Percentiles rank a stretch among this genome's conserved stretches.
These are phyloP conservation scores for Fusarium kyushuense DNA, from an alignment of 2,329 filamentous ascomycete species.

Conservation along the genomic window DNA sequence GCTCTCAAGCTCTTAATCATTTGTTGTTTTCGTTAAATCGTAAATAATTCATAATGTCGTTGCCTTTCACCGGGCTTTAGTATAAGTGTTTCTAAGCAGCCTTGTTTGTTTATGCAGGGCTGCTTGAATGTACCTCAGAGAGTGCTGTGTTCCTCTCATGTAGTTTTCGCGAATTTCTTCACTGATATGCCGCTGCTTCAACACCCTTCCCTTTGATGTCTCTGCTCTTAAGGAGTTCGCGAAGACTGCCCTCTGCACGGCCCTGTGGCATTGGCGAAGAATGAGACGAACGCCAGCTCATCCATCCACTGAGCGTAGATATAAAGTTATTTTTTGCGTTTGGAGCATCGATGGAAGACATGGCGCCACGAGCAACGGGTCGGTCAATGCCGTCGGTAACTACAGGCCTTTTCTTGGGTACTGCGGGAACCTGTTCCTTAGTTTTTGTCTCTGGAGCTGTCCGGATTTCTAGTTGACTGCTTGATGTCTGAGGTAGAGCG, in stretches of 20 bases:
- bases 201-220: conserved; percentile 53
- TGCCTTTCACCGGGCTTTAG: conserved; percentile 29
- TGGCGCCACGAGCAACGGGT: conserved; percentile 46
- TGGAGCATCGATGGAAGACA: conserved; percentile 43
- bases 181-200: conserved; percentile 37
- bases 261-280: conserved; percentile 50
- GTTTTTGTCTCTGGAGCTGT: conserved; percentile 49
- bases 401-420: conserved; percentile 28
- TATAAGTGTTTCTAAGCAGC: conserved; percentile 3
- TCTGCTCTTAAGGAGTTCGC: conserved; percentile 61
- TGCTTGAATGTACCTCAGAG: conserved; percentile 22
- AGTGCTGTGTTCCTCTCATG: conserved; percentile 48
- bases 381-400: conserved; percentile 45
- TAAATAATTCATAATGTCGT: conserved; percentile 41
- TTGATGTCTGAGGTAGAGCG: conserved; percentile 68
- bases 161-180: neutral
- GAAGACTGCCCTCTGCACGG: conserved; percentile 68
- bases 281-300: conserved; percentile 57
- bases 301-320: conserved; percentile 59
- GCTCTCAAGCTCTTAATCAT: conserved; percentile 16
- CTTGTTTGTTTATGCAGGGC: neutral
- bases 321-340: conserved; percentile 51
- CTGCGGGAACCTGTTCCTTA: conserved; percentile 39
- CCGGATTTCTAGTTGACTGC: conserved; percentile 62
- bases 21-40: conserved; percentile 39